Conservation (phyloP, 495 filamentous ascomycete species). For the Penicillium crystallinum region DNA sequence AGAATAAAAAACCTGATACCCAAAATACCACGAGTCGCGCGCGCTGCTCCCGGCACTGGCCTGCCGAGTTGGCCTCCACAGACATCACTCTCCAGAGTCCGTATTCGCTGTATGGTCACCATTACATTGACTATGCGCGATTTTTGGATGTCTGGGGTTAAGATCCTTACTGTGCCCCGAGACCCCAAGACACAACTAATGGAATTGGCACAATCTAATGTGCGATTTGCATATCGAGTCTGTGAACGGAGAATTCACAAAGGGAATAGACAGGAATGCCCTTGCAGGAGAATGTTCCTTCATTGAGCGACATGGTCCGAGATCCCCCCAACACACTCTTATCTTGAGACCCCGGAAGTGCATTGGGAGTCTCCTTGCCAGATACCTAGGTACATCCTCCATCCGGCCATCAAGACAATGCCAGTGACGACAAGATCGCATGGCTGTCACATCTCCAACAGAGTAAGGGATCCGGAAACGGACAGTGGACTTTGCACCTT, state of each 20-base stretch:
- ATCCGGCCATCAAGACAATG: not conserved
- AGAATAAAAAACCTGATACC: not conserved
- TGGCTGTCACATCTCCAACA: not conserved
- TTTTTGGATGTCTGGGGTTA: conserved; percentile 18
- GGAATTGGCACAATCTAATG: not conserved
- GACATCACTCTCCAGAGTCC: too few relatives aligned
- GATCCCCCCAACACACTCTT: too few relatives aligned
- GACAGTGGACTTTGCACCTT: too few relatives aligned
- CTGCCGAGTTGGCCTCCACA: conserved; percentile 11
- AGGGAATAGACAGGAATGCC: conserved; percentile 8
- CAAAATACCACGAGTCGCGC: not conserved
- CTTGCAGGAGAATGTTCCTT: conserved; percentile 22
- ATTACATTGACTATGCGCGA: conserved; percentile 24
- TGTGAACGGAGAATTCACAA: conserved; percentile 3
- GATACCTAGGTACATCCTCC: too few relatives aligned
- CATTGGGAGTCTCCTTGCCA: too few relatives aligned
- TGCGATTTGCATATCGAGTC: not conserved
- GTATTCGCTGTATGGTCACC: too few relatives aligned
- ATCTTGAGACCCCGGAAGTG: too few relatives aligned
- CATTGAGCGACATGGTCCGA: conserved; percentile 15
- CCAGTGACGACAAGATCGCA: conserved; percentile 1
- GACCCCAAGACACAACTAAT: conserved; percentile 1
- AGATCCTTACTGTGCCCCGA: not conserved
- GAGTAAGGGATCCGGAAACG: conserved; percentile 22
- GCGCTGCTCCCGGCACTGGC: conserved; percentile 4